Percentiles rank a stretch among this genome's conserved stretches.
phyloP scores from a whole-genome alignment of 2,329 filamentous ascomycete species.

The Fusarium agapanthi region DNA sequence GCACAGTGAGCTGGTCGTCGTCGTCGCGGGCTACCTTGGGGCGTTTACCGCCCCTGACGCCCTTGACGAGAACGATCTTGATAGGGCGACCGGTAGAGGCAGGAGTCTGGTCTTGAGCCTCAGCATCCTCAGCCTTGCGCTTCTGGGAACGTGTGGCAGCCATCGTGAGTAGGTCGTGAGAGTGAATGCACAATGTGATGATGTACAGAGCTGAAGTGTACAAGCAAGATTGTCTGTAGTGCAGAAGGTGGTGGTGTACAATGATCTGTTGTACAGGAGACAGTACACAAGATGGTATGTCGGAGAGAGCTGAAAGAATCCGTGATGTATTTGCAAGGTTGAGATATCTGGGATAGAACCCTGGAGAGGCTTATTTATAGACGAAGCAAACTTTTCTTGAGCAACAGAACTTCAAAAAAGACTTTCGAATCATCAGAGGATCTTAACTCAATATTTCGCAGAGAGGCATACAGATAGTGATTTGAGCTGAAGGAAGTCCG shows the following conservation, averaged over 20 bases:
- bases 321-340: background rate
- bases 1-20: background rate
- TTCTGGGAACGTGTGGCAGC: background rate
- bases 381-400: background rate
- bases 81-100: fast-evolving
- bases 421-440: background rate
- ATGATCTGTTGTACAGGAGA: background rate
- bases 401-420: too few relatives aligned
- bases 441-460: background rate
- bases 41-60: background rate
- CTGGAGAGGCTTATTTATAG: background rate
- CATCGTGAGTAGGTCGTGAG: background rate
- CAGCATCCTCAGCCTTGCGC: background rate
- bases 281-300: background rate
- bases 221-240: background rate
- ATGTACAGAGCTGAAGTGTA: background rate
- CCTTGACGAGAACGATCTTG: background rate
- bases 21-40: background rate
- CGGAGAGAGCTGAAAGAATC: background rate
- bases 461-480: background rate
- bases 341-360: too few relatives aligned
- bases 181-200: too few relatives aligned
- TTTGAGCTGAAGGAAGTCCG: too few relatives aligned
- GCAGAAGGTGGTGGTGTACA: background rate
- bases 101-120: background rate